phyloP scores from a whole-genome alignment of 2,329 filamentous ascomycete genomes.

The Xylaria sp. region DNA sequence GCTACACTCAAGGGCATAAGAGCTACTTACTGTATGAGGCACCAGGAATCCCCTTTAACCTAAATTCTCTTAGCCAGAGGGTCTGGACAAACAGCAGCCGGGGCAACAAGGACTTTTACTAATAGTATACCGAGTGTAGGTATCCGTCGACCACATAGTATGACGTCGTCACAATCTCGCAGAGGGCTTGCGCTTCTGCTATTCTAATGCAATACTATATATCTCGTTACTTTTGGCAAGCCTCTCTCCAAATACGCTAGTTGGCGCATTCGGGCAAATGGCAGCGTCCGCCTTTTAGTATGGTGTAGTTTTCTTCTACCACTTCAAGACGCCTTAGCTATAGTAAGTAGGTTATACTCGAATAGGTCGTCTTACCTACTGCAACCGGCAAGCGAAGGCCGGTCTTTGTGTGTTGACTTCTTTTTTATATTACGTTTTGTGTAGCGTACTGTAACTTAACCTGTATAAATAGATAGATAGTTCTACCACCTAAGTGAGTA shows the following conservation, averaged over 20 bases:
- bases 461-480: neutral
- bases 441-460: neutral
- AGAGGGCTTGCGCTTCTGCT: neutral
- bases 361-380: neutral
- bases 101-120: slow-evolving; percentile 6
- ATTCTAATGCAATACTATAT: neutral
- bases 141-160: neutral
- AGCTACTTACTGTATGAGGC: slow-evolving; percentile 8
- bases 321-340: neutral
- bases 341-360: neutral
- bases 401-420: neutral
- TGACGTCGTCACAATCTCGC: slow-evolving; percentile 21
- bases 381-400: neutral
- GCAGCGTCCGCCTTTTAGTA: neutral
- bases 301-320: neutral
- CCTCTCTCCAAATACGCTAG: neutral
- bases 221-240: slow-evolving; percentile 1
- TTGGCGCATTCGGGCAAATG: slow-evolving; percentile 1
- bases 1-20: too few species aligned
- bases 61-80: slow-evolving; percentile 16
- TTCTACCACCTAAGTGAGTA: too few species aligned
- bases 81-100: slow-evolving; percentile 4
- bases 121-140: neutral
- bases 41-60: slow-evolving; percentile 8
- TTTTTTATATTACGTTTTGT: neutral